Evolutionary conservation across 1,139 yeast species (phyloP).

Genomic region (Diutina catenulata): DNA sequence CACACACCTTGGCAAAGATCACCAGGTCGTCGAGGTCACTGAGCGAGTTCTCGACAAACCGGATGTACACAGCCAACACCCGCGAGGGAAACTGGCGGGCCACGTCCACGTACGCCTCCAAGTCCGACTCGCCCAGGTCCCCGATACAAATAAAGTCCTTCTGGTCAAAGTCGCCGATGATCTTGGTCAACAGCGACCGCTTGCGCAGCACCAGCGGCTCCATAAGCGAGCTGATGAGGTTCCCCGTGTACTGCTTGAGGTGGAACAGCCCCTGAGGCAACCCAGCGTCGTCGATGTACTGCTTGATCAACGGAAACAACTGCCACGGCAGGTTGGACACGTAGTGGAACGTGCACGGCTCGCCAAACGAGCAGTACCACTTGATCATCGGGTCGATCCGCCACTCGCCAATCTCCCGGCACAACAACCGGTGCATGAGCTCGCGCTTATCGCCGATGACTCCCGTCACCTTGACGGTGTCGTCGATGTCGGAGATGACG

Average conservation of each 20-base stretch:
- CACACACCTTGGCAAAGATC: slow-evolving; percentile 24
- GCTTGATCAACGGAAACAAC: slow-evolving; percentile 50
- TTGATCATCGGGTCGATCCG: slow-evolving; percentile 59
- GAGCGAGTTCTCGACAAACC: slow-evolving; percentile 64
- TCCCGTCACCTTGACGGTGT: slow-evolving; percentile 84
- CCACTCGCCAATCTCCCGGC: slow-evolving; percentile 54
- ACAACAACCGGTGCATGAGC: slow-evolving; percentile 64
- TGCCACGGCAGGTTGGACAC: slow-evolving; percentile 97
- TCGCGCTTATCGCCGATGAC: slow-evolving; percentile 81
- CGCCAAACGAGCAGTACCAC: slow-evolving; percentile 38
- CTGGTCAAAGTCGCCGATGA: slow-evolving; percentile 65
- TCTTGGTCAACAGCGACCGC: slow-evolving; percentile 45
- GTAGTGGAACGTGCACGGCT: slow-evolving; percentile 60
- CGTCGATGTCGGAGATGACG: slow-evolving; percentile 87
- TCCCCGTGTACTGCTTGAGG: slow-evolving; percentile 78
- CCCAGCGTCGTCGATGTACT: slow-evolving; percentile 41
- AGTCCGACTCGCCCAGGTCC: slow-evolving; percentile 91
- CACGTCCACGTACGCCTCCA: slow-evolving; percentile 78
- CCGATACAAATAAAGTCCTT: slow-evolving; percentile 79
- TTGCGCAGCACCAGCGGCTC: slow-evolving; percentile 84
- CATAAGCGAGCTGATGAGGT: slow-evolving; percentile 64
- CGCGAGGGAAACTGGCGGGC: slow-evolving; percentile 52
- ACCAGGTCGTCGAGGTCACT: slow-evolving; percentile 39
- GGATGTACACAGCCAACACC: slow-evolving; percentile 63
- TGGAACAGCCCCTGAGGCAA: slow-evolving; percentile 75